Evolutionary conservation across 805 yeast species (phyloP), one percentile per base, ranked within the genome.

Genomic region (Nakazawaea wickerhamii): DNA sequence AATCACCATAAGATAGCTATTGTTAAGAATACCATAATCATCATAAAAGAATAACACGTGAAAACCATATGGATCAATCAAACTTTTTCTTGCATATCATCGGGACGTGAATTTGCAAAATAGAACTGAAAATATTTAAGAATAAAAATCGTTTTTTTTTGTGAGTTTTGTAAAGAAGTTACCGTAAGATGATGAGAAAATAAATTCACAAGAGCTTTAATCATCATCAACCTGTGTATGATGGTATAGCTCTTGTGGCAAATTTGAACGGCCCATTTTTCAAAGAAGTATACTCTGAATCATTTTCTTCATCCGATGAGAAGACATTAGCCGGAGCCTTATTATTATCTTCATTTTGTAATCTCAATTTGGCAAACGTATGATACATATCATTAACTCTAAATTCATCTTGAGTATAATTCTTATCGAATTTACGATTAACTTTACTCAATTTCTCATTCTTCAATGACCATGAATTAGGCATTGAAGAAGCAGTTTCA

Each of bases 321-420:
- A 17, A 35, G 21, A 23, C 35, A 27, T 25, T 14, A 9, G 28
- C 8, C 15, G 25, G 5, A 6, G 9, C 19, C 14, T 10, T 8
- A 11, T 18, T 17, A 21, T 21, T 23, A 7, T 35, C 15, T 11
- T 22, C 23, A 8, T 23, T 18, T 5, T 35, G 25, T 10, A 41
- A 17, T 14, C 27, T 21, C 28, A 43, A 25, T 19, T 34, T 38
- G 30, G 46, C 21, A 28, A 43, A 43, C 3, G 46, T 38, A 32
- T 43, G 46, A 33, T 28, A 43, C 46, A 43, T 43, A 26, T 43
- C 46, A 35, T 43, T 43, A 15, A 43, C 43, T 18, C 19, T 25
- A 15, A 42, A 36, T 4, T 36, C 45, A 14, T 26, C 34, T 23
- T 25, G 26, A 7, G 13, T 28, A 18, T 38, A 43, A 23, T 33